phyloP scores from a whole-genome alignment of 495 filamentous ascomycete species.

The Daldinia decipiens region DNA sequence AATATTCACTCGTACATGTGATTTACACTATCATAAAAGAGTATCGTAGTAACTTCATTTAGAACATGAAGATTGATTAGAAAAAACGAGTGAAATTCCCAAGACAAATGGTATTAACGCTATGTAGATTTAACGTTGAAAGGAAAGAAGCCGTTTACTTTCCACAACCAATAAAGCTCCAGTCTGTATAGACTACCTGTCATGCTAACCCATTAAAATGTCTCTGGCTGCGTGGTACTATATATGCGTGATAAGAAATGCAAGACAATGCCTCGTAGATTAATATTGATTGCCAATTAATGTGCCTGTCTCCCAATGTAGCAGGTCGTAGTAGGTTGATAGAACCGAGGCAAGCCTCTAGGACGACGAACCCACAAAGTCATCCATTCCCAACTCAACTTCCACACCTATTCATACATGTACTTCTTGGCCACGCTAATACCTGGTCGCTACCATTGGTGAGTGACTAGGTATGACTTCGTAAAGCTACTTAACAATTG shows the following conservation, averaged over 20 bases:
- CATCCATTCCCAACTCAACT: constrained; percentile 15
- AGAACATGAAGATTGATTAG: not conserved
- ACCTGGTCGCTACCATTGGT: not conserved
- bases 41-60: not conserved
- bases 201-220: constrained; percentile 6
- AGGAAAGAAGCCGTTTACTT: not conserved
- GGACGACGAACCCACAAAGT: not conserved
- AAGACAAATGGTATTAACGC: not conserved
- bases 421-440: constrained; percentile 11
- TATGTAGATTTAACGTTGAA: not conserved
- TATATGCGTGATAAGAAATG: constrained; percentile 15
- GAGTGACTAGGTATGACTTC: constrained; percentile 1
- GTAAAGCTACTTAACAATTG: not conserved
- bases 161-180: not conserved
- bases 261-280: constrained; percentile 16
- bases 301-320: not conserved
- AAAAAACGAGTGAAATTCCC: not conserved
- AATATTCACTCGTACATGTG: not conserved
- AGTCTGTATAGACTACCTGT: not conserved
- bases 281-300: constrained; percentile 19
- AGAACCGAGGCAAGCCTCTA: constrained; percentile 8
- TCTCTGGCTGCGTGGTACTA: constrained; percentile 14
- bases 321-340: not conserved
- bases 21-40: not conserved
- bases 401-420: constrained; percentile 31